These are phyloP conservation scores for Talaromyces sp. DNA, from an alignment of 2,329 filamentous ascomycete genomes.

Conservation along the genomic window DNA sequence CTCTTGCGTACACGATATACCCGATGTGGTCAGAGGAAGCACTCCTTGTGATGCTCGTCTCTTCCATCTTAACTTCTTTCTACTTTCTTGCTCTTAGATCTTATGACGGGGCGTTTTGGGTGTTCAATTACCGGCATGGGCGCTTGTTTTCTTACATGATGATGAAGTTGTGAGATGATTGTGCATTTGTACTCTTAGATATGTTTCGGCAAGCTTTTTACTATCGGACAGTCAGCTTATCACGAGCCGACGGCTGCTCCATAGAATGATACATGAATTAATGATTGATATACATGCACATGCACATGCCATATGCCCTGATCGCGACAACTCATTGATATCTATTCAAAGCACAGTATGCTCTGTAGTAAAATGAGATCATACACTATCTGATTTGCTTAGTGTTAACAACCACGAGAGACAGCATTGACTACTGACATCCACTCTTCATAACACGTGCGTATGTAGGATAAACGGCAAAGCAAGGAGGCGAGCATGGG, in stretches of 20 bases:
- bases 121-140: not conserved
- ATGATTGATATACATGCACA: constrained; percentile 1
- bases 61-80: not conserved
- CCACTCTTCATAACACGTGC: not conserved
- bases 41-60: constrained; percentile 2
- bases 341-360: not conserved
- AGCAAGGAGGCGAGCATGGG: not conserved
- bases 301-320: not conserved
- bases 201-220: constrained; percentile 6
- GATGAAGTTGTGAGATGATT: constrained; percentile 7
- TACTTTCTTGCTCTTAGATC: not conserved
- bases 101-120: constrained; percentile 10
- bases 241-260: not conserved
- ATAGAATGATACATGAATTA: constrained; percentile 10
- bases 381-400: not conserved
- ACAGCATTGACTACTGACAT: not conserved
- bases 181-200: constrained; percentile 12
- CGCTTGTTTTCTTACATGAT: constrained; percentile 1
- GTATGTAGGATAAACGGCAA: not conserved
- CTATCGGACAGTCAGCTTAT: not conserved
- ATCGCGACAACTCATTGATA: not conserved
- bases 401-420: not conserved
- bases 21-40: not conserved
- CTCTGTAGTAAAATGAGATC: not conserved
- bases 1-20: not conserved